Evolutionary conservation across 768 basidiomycete genomes (phyloP), one percentile per base, ranked within the genome.

Genomic region (Albatrellus ellisii): DNA sequence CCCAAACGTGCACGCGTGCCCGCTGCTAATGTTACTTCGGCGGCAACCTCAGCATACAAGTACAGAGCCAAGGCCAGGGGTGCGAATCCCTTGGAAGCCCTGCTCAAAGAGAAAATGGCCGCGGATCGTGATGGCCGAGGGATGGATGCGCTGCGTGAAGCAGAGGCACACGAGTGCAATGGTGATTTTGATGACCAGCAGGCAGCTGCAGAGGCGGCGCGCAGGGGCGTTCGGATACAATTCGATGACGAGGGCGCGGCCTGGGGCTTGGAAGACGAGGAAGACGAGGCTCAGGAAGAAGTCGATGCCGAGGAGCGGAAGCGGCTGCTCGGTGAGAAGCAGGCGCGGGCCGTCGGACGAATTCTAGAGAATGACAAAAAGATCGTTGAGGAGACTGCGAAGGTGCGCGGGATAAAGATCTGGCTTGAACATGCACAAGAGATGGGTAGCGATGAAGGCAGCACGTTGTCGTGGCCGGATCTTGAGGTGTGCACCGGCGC

Each of bases 321-420:
- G 40, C 53, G 49, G 33, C 47, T 61, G n/a, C 43, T 61, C 14
- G 59, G 56, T 8, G 46, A 50, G 17, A 48, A 59, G 35, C 54
- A 52, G 20, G 58, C 55, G 6, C 42, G 55, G 36, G 59, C 53
- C 1, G 59, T 63, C 4, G 56, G 53, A 39, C 58, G 43, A 44
- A 63, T 56, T 9, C 46, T 57, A 37, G 46, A 49, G 29, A 49
- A 41, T 0, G 51, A 56, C 34, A 46, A 52, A 9, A 45, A 31
- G 22, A 47, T 46, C 35, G 38, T 48, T 25, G 51, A 37, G 25
- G 35, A 17, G 7, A 48, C 43, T 41, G 51, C 42, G 28, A 43
- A 42, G 10, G 45, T 47, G 0, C 25, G 48, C 8, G 59, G 56
- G 1, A 48, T 64, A 18, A 43, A 54, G 20, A 28, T 68, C 2